Percentiles rank a stretch among this genome's conserved stretches.
phyloP scores from a whole-genome alignment of 768 basidiomycete species.

The Gymnopilus junonius region DNA sequence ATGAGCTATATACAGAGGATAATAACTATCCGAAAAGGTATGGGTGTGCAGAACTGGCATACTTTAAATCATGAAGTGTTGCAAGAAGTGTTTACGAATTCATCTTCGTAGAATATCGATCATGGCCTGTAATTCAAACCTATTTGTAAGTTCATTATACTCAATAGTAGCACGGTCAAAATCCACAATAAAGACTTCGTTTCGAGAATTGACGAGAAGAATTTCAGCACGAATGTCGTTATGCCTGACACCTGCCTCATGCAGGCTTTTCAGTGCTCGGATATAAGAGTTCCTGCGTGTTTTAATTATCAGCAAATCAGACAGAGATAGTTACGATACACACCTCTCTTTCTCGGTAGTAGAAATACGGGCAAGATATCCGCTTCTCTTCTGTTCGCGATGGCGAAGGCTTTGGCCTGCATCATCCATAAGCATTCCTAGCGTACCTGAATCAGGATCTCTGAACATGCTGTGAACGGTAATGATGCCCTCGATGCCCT shows the following conservation, averaged over 20 bases:
- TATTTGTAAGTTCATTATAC: too few relatives aligned
- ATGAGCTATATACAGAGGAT: too few relatives aligned
- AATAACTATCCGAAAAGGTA: too few relatives aligned
- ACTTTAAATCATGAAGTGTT: too few relatives aligned
- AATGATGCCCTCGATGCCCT: constrained; percentile 14
- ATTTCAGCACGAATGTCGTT: constrained; percentile 29
- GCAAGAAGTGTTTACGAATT: too few relatives aligned
- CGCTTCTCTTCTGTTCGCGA: neutral
- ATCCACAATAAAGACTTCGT: constrained; percentile 27
- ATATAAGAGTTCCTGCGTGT: constrained; percentile 19
- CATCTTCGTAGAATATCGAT: too few relatives aligned
- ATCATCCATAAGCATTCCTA: constrained; percentile 4
- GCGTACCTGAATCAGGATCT: neutral
- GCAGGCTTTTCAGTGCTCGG: constrained; percentile 21
- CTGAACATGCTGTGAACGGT: constrained; percentile 10
- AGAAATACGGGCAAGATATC: neutral
- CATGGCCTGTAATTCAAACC: too few relatives aligned
- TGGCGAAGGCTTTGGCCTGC: neutral
- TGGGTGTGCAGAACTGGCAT: too few relatives aligned
- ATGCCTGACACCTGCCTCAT: constrained; percentile 27
- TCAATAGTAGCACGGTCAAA: constrained; percentile 31
- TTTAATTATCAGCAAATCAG: neutral
- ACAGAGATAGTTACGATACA: neutral
- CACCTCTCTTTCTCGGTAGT: neutral
- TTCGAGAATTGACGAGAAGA: constrained; percentile 22